These are phyloP conservation scores for Chaetomium cochliodes DNA, from an alignment of 495 filamentous ascomycete genomes.

Conservation along the genomic window DNA sequence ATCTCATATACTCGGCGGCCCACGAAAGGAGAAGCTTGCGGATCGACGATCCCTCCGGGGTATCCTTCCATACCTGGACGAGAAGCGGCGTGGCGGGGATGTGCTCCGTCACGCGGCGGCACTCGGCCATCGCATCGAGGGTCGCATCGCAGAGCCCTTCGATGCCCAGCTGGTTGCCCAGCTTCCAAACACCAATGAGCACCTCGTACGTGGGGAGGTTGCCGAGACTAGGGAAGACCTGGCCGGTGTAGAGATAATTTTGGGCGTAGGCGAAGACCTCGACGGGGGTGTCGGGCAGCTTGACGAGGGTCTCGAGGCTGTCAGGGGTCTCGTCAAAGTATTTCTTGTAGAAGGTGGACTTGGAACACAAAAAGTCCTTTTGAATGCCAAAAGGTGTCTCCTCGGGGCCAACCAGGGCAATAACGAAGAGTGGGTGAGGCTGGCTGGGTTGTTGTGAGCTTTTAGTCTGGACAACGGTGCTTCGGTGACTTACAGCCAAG, in stretches of 20 bases:
- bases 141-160: slow-evolving; percentile 52
- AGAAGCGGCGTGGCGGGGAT: slow-evolving; percentile 54
- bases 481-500: slow-evolving; percentile 38
- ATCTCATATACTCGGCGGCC: slow-evolving; percentile 57
- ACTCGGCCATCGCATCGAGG: slow-evolving; percentile 53
- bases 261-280: slow-evolving; percentile 53
- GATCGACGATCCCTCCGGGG: slow-evolving; percentile 54
- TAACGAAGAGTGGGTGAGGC: slow-evolving; percentile 54
- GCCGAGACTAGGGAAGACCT: slow-evolving; percentile 41
- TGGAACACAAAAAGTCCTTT: slow-evolving; percentile 53
- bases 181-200: slow-evolving; percentile 53
- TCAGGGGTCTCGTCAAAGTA: slow-evolving; percentile 41
- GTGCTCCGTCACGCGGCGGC: slow-evolving; percentile 45
- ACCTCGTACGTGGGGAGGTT: slow-evolving; percentile 49
- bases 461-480: not conserved
- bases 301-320: slow-evolving; percentile 48
- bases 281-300: slow-evolving; percentile 44
- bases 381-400: slow-evolving; percentile 54
- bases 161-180: slow-evolving; percentile 50
- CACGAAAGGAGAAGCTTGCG: slow-evolving; percentile 54
- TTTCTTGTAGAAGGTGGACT: slow-evolving; percentile 47
- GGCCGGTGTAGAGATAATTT: slow-evolving; percentile 52
- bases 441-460: slow-evolving; percentile 36
- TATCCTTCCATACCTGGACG: slow-evolving; percentile 55
- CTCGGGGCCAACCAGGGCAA: slow-evolving; percentile 51